Evolutionary conservation across 805 yeast species (phyloP).

Genomic region (Candida ficus): DNA sequence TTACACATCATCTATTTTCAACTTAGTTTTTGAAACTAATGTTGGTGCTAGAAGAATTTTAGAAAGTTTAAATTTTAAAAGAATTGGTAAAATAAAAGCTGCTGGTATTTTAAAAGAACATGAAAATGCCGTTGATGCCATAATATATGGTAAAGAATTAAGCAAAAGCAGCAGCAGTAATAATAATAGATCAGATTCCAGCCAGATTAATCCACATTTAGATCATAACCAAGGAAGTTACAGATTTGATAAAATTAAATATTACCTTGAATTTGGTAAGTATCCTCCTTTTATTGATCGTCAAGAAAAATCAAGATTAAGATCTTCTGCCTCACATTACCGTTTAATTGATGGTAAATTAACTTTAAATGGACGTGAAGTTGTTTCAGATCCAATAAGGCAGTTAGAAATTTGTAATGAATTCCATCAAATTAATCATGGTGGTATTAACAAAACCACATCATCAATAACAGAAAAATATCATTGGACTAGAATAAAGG

Average conservation of each 20-base stretch:
- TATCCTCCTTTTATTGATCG: constrained; percentile 83
- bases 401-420: constrained; percentile 73
- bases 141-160: constrained; percentile 78
- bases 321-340: constrained; percentile 79
- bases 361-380: constrained; percentile 74
- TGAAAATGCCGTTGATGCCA: constrained; percentile 80
- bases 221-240: constrained; percentile 41
- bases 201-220: constrained; percentile 7
- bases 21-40: constrained; percentile 84
- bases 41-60: constrained; percentile 74
- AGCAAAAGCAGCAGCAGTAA: constrained; percentile 41
- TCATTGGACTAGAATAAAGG: constrained; percentile 90
- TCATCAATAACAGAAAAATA: constrained; percentile 70
- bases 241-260: constrained; percentile 67
- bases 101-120: constrained; percentile 86
- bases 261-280: constrained; percentile 74
- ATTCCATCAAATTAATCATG: constrained; percentile 65
- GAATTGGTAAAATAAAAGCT: constrained; percentile 76
- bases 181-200: neutral
- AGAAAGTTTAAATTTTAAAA: constrained; percentile 69
- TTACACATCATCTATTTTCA: constrained; percentile 78
- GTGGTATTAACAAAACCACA: constrained; percentile 87
- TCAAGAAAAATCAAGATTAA: constrained; percentile 79
- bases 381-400: constrained; percentile 67
- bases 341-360: constrained; percentile 65